Base-by-base conservation (phyloP, 177 flowering plant genomes). In the Vitis hybrid region DNA sequence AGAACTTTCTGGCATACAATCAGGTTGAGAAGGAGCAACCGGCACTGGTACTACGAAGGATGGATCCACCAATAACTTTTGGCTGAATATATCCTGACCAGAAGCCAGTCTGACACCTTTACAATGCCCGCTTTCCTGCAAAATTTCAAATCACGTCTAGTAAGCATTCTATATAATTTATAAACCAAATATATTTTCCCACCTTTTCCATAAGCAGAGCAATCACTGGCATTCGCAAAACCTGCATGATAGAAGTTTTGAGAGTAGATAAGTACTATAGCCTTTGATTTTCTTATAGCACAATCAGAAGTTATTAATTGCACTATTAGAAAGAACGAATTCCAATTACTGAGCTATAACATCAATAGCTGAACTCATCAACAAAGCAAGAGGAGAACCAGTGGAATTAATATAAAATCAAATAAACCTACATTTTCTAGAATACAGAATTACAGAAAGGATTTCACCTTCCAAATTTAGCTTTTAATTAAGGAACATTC, bases 21-120 rank as follows among this genome's bases (percentile, higher is more conserved):
- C 70, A 8, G 57, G 30, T 34, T 71, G 61, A 23, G 77, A 71
- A 56, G 69, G 56, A 56, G 69, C 63, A 57, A 66, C 58, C 18
- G 74, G 72, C 48, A 56, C 55, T 17, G 78, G 81, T 60, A 79
- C 72, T 15, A 40, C 57, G 75, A 86, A 79, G 11, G 85, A 78
- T 64, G 98, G 90, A 77, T 85, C 90, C 62, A 91, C 62, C 51
- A 92, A 79, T 32, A 94, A 77, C 51, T 89, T 82, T 15, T 82
- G 72, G 82, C 95, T 86, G 71, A 84, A 86, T 72, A 94, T 15
- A 34, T 87, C 85, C 79, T 92, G 98, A 64, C 97, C 97, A 70
- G 98, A 89, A 75, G 78, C 90, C 78, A 94, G 80, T 71, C 82
- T 82, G 40, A 91, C 84, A 65, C 98, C 97, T 74, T 80, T 87